phyloP scores from a whole-genome alignment of 2,329 filamentous ascomycete species.

The Fusarium redolens region DNA sequence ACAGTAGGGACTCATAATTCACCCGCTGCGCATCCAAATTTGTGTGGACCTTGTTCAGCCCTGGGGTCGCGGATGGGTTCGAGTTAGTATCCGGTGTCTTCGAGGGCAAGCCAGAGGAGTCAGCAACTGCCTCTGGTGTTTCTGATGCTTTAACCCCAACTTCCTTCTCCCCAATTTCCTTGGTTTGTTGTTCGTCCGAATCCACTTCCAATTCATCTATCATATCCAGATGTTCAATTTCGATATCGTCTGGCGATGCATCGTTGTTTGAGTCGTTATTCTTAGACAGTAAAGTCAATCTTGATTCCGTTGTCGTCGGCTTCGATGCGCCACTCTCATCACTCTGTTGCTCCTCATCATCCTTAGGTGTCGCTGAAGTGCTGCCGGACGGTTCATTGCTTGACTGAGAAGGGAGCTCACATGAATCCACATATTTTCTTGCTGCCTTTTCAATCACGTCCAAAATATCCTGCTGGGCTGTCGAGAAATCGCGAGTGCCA shows the following conservation, averaged over 20 bases:
- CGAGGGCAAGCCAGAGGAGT: background rate
- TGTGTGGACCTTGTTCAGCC: constrained; percentile 12
- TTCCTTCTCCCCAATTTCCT: constrained; percentile 19
- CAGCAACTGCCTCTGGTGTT: background rate
- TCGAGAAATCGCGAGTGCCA: constrained; percentile 50
- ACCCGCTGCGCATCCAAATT: constrained; percentile 47
- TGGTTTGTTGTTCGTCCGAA: constrained; percentile 38
- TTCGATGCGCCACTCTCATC: background rate
- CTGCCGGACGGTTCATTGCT: constrained; percentile 23
- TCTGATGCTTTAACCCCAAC: constrained; percentile 1
- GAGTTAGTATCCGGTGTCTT: background rate
- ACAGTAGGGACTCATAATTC: constrained; percentile 50
- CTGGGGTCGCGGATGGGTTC: background rate
- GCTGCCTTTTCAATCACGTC: constrained; percentile 64
- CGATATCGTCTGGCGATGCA: constrained; percentile 60
- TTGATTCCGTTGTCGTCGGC: constrained; percentile 1
- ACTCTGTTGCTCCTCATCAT: constrained; percentile 7
- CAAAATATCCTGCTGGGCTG: constrained; percentile 59
- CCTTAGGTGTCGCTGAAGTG: constrained; percentile 4
- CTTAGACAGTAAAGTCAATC: constrained; percentile 11
- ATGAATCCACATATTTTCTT: constrained; percentile 60
- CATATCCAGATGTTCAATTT: constrained; percentile 55
- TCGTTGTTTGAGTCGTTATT: constrained; percentile 40
- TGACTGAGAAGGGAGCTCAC: constrained; percentile 40
- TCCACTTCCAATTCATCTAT: constrained; percentile 45